Conservation (phyloP, 2,329 filamentous ascomycete genomes). For the Talaromyces sp. region DNA sequence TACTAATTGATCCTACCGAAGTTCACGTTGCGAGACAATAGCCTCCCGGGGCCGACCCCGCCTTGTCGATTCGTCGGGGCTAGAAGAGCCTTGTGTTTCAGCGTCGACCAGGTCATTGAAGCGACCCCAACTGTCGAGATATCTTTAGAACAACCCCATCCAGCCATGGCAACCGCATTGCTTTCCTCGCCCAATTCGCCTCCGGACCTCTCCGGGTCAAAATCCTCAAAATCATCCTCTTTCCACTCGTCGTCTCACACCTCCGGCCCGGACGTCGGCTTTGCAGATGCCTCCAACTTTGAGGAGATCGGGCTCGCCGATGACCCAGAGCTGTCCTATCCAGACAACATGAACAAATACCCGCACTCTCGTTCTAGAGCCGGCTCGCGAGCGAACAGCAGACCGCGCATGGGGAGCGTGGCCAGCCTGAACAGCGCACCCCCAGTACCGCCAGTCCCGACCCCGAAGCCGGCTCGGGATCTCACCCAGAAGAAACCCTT, state of each 20-base stretch:
- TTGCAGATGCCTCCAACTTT: conserved; percentile 74
- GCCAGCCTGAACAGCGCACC: neutral
- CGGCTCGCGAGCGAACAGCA: conserved; percentile 9
- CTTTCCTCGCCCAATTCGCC: conserved; percentile 55
- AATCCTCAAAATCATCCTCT: conserved; percentile 86
- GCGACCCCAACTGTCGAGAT: neutral
- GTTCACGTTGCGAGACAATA: neutral
- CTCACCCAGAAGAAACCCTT: conserved; percentile 8
- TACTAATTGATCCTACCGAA: too few species aligned
- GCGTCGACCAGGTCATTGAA: neutral
- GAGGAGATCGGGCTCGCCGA: conserved; percentile 88
- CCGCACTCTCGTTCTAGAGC: conserved; percentile 11
- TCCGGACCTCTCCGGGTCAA: conserved; percentile 74
- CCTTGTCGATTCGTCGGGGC: neutral
- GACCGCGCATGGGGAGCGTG: conserved; percentile 2
- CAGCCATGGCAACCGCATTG: conserved; percentile 7
- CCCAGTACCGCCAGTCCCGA: neutral
- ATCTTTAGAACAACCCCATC: neutral
- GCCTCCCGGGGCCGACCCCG: neutral
- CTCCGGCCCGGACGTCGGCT: conserved; percentile 61
- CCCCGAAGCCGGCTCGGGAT: conserved; percentile 2
- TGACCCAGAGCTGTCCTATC: conserved; percentile 35
- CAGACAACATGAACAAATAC: conserved; percentile 1
- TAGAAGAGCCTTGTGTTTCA: neutral
- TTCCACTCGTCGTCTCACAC: conserved; percentile 74